These are phyloP conservation scores for Xylariomycetidae sp. DNA, from an alignment of 2,329 filamentous ascomycete genomes.

Conservation along the genomic window DNA sequence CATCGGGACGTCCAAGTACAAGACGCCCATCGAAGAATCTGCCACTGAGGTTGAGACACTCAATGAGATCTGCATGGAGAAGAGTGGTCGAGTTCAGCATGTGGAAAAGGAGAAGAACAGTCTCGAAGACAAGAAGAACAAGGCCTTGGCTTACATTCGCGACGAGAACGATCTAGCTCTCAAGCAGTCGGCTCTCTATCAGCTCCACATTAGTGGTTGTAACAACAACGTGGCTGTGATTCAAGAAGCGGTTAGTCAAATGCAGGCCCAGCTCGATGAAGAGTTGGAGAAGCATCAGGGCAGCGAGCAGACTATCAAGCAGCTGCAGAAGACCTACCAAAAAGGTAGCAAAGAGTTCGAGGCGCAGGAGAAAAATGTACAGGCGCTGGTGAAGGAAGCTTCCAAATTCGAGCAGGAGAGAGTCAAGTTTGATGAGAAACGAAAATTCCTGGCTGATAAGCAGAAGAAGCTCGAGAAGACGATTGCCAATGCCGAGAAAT, in stretches of 20 bases:
- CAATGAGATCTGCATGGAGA: constrained; percentile 93
- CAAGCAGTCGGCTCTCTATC: constrained; percentile 89
- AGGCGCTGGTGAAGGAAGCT: constrained; percentile 78
- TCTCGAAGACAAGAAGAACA: constrained; percentile 94
- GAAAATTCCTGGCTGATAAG: constrained; percentile 87
- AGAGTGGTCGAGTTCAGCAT: constrained; percentile 91
- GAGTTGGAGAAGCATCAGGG: constrained; percentile 92
- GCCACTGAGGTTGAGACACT: constrained; percentile 84
- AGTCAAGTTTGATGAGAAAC: constrained; percentile 97
- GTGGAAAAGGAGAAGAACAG: constrained; percentile 95
- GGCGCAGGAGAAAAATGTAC: constrained; percentile 73
- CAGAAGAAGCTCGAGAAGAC: constrained; percentile 93
- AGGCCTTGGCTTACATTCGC: constrained; percentile 79
- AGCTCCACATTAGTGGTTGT: constrained; percentile 85
- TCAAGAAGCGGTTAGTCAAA: constrained; percentile 83
- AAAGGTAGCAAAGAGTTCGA: constrained; percentile 81
- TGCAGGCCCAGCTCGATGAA: constrained; percentile 78
- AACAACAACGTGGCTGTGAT: constrained; percentile 85
- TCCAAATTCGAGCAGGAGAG: constrained; percentile 92
- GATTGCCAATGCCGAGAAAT: constrained; percentile 70
- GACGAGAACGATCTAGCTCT: constrained; percentile 89
- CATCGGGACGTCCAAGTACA: constrained; percentile 98
- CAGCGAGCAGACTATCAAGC: constrained; percentile 84
- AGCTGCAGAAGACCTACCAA: constrained; percentile 79
- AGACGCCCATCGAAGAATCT: constrained; percentile 91